These are phyloP conservation scores for Ceratobasidium papillatum DNA, from an alignment of 1,284 basidiomycete genomes.

Conservation along the genomic window DNA sequence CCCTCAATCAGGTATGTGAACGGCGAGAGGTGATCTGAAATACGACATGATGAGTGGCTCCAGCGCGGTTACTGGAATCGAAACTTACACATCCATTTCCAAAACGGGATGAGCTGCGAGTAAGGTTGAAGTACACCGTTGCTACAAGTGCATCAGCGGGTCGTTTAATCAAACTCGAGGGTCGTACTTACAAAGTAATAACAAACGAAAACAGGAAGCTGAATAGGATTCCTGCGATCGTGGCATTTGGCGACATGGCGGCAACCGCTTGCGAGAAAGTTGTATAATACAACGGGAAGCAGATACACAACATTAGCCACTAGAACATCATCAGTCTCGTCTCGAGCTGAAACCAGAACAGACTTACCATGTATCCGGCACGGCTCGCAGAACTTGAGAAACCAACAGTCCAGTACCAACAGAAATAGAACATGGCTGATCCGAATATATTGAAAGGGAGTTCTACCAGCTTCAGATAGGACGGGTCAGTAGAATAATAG, in stretches of 20 bases:
- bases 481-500: no score
- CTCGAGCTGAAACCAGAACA: not conserved
- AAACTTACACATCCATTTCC: constrained; percentile 74
- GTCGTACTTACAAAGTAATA: constrained; percentile 64
- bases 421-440: no score
- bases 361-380: no score
- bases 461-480: no score
- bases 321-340: not conserved
- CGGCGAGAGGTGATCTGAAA: constrained; percentile 67
- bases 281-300: constrained; percentile 67
- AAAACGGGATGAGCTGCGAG: constrained; percentile 70
- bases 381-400: no score
- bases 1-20: constrained; percentile 76
- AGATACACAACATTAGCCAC: constrained; percentile 57
- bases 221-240: constrained; percentile 73
- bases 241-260: constrained; percentile 68
- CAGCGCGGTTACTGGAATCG: not conserved
- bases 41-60: not conserved
- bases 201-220: constrained; percentile 69
- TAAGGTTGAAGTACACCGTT: constrained; percentile 73
- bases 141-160: constrained; percentile 49
- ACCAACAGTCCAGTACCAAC: no score
- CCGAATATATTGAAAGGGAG: no score
- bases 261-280: constrained; percentile 71
- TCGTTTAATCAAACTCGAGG: not conserved